Evolutionary conservation across 108 stramenopile genomes (phyloP).

Genomic region (Stephanodiscus triporus): DNA sequence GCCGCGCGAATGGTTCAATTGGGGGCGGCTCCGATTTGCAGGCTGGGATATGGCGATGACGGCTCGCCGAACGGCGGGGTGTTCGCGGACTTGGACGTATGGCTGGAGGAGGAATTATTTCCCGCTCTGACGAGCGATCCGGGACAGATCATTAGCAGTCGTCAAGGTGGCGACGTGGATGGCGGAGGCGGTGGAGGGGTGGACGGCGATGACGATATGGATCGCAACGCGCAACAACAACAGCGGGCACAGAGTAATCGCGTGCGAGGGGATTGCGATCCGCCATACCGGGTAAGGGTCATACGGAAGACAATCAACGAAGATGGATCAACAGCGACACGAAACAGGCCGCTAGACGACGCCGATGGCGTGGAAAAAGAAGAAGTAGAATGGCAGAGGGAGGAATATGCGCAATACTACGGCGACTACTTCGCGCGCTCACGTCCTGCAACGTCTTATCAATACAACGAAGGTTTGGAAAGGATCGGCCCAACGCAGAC

Average conservation of each 20-base stretch:
- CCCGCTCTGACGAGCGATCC: constrained; percentile 12
- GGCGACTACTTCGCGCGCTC: constrained; percentile 58
- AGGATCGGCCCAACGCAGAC: not conserved
- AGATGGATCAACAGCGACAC: not conserved
- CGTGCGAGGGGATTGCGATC: not conserved
- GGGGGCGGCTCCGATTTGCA: constrained; percentile 59
- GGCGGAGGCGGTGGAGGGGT: not conserved
- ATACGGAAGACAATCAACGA: not conserved
- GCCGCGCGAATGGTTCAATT: constrained; percentile 79
- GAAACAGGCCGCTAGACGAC: not conserved
- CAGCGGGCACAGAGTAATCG: not conserved
- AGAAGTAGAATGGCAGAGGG: constrained; percentile 55
- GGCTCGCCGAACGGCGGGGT: constrained; percentile 79
- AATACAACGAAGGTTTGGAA: constrained; percentile 39
- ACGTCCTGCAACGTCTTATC: constrained; percentile 71
- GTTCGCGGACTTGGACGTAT: constrained; percentile 82
- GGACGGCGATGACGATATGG: not conserved
- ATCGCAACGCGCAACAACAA: not conserved
- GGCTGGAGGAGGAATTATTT: constrained; percentile 59
- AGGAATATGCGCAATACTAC: constrained; percentile 44
- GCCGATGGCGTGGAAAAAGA: not conserved
- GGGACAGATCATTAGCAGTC: not conserved
- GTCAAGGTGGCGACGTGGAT: not conserved
- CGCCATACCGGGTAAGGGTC: constrained; percentile 11
- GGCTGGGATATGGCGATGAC: constrained; percentile 88